phyloP scores from a whole-genome alignment of 306 rosid species.

The Pueraria montana region DNA sequence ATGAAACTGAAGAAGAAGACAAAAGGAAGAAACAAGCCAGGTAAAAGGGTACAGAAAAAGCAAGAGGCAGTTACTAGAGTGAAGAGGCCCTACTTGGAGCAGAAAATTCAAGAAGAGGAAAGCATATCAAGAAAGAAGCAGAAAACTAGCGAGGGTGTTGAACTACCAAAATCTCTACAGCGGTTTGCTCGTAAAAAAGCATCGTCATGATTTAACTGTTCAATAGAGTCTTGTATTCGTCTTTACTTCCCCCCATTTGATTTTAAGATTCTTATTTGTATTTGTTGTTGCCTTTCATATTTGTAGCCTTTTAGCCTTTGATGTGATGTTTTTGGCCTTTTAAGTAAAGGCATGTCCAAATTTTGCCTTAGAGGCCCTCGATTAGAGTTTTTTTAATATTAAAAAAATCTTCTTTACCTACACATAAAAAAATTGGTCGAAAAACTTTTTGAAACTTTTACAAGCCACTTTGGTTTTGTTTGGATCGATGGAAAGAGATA shows the following conservation, averaged over 20 bases:
- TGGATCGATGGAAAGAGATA: too few relatives aligned
- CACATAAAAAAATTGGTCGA: background rate
- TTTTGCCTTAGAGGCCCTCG: constrained; percentile 7
- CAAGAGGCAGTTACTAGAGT: constrained; percentile 66
- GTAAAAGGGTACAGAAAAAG: constrained; percentile 70
- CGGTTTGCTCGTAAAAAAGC: constrained; percentile 78
- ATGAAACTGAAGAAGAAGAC: constrained; percentile 76
- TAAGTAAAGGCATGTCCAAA: constrained; percentile 16
- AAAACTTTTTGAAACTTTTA: background rate
- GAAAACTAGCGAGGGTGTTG: constrained; percentile 58
- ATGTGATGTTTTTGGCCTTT: constrained; percentile 18
- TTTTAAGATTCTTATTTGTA: constrained; percentile 33
- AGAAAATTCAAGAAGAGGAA: constrained; percentile 67
- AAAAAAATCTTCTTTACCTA: background rate
- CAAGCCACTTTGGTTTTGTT: too few relatives aligned
- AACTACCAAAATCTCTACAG: constrained; percentile 75
- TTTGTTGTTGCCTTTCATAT: background rate
- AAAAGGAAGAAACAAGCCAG: constrained; percentile 87
- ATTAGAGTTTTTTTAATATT: background rate
- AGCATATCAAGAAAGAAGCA: constrained; percentile 65
- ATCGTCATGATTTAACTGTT: constrained; percentile 44
- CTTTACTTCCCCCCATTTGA: background rate
- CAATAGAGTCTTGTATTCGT: background rate
- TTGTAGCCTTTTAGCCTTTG: too few relatives aligned
- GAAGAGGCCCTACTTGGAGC: constrained; percentile 81